Percentiles rank a stretch among this genome's conserved stretches.
Evolutionary conservation across 108 stramenopile species (phyloP).

Genomic region (Fragilaria crotonensis): DNA sequence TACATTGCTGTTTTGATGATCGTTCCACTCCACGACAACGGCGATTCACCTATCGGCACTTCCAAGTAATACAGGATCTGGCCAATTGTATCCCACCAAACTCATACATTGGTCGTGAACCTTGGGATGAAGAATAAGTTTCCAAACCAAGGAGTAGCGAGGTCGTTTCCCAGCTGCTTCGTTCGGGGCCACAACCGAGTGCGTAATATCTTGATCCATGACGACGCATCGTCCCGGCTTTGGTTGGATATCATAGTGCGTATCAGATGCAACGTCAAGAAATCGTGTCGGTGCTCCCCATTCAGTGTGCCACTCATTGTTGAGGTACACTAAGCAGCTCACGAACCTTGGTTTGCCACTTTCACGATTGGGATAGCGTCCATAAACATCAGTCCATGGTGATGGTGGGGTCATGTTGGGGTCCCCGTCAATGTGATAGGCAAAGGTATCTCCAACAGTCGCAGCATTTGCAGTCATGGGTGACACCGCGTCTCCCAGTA

Average conservation of each 20-base stretch:
- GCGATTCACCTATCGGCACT: too few species aligned
- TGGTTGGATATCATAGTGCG: constrained; percentile 30
- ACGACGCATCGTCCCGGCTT: constrained; percentile 49
- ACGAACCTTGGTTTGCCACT: constrained; percentile 62
- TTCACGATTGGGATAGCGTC: constrained; percentile 52
- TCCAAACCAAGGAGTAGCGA: constrained; percentile 69
- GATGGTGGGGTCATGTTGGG: constrained; percentile 50
- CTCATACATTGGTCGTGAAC: constrained; percentile 40
- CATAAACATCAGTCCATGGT: constrained; percentile 66
- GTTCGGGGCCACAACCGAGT: constrained; percentile 55
- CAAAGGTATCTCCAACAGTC: constrained; percentile 39
- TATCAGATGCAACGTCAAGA: constrained; percentile 52
- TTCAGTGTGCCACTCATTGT: constrained; percentile 48
- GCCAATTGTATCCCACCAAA: constrained; percentile 17
- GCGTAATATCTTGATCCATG: constrained; percentile 62
- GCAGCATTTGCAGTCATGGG: constrained; percentile 73
- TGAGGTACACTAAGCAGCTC: constrained; percentile 60
- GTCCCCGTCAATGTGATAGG: constrained; percentile 71
- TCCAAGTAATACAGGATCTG: constrained; percentile 29
- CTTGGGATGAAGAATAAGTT: constrained; percentile 62
- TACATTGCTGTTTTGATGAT: too few species aligned
- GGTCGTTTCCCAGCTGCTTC: constrained; percentile 44
- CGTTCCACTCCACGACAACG: too few species aligned
- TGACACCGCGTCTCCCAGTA: constrained; percentile 44
- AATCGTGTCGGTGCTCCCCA: constrained; percentile 66